Base-by-base conservation (phyloP, 1,284 basidiomycete species). In the Boletus sp. region DNA sequence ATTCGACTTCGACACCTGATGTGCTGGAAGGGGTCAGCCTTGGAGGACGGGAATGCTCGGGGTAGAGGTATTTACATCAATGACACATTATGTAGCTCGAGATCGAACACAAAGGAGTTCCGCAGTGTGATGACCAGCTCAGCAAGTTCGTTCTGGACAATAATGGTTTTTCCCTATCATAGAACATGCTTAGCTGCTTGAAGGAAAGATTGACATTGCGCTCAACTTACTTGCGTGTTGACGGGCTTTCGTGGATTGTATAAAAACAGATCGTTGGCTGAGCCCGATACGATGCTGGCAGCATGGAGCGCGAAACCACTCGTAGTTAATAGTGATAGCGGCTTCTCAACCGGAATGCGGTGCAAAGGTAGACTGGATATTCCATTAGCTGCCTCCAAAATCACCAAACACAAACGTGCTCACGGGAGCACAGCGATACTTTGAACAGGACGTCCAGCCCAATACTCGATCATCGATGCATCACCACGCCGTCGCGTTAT, bases 61-160 rank as follows among this genome's bases (percentile, higher is more conserved):
- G 16, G 40, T 26, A 27, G 29, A 16, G 14, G 8, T 7, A 62
- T 71, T 57, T 58, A 93, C 93, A 91, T 88, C 8, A 98, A 72
- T 9, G 82, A 79, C 26, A 98, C 63, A 53, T 81, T 83, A 51
- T 90, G 82, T 22, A 98, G 67, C 51, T 96, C 91, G 9, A 99
- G 74, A 51, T 94, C 90, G 64, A 98, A 93, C 1, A 88, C 79
- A 60, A 89, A 95, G 0, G 92, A 90, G 62, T 99, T 99, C 51
- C 84, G 80, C n/a, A 99, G 69, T 9, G 88, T 87, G 25, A 97
- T 75, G 23, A 84, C 75, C 54, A 97, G 79, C 56, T 95, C 90
- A 16, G 93, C 72, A 4, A 70, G 66, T 66, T 99, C 95, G 54
- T 88, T 87, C 62, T 91, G 88, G 2, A 95, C 88, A 4, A 94